Base-by-base conservation (phyloP, 768 basidiomycete species). In the Collybia sordida region DNA sequence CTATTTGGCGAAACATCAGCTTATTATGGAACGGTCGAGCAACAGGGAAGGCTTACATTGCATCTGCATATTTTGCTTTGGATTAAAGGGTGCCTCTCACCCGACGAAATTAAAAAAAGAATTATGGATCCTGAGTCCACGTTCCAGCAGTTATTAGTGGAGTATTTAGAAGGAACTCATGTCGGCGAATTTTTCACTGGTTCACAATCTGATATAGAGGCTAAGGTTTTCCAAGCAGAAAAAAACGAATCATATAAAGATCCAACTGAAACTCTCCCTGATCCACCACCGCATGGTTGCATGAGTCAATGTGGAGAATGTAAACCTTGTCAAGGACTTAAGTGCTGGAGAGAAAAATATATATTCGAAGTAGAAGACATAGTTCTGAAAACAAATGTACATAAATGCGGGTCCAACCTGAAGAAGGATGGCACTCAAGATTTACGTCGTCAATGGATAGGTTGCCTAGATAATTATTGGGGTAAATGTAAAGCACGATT, bases 41-140 rank as follows among this genome's bases (percentile, higher is more conserved):
- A 68, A 50, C 71, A 74, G 55, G 71, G 71, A 0, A 31, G 63
- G 3, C 45, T 70, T 0, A 71, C 68, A 0, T 44, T 76, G 2
- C 74, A 77, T 57, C 36, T 72, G 3, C 72, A 75, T 52, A 18
- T 69, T 24, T 25, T 74, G 1, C 17, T 74, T 0, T 77, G 72
- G 71, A 59, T 74, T 1, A 17, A 35, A 22, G 58, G 60, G 12
- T 49, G 50, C 1, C 37, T 64, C 0, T 53, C 65, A 4, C 73
- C 70, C 2, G 63, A 73, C 42, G 60, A 72, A 41, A 70, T 53
- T 0, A 39, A 35, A n/a, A 8, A 28, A 3, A 28, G 17, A 1
- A 52, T 59, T 15, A 37, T 56, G 25, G 53, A 54, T 17, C 38
- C 46, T 6, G 35, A 39, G 8, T 45, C 28, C 11, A 40, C 31